Evolutionary conservation across 2,329 filamentous ascomycete genomes (phyloP), one percentile per base, ranked within the genome.

Genomic region (Ceratocystis ficicola): DNA sequence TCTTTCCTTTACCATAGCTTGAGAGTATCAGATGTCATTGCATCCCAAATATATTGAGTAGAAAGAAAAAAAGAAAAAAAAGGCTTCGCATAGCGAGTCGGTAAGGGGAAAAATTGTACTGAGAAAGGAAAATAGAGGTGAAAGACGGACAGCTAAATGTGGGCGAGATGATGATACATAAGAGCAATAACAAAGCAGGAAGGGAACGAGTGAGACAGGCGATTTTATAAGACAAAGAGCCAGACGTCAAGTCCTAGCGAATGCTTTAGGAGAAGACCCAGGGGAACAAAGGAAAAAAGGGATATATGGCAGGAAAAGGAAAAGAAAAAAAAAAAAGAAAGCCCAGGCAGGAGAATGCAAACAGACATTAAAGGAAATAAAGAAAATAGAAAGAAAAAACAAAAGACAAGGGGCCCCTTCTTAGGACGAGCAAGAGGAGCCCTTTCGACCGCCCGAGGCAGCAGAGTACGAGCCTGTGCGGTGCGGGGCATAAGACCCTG

Each of bases 31-130:
- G 46, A 50, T 50, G 50, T 55, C 50, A 12, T 25, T 25, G 20
- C 52, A 57, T 57, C 50, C 50, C 22, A n/a, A 17, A 30, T 57
- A 57, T 57, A 57, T 57, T 57, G 25, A 32, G 32, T 30, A 57
- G 8, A n/a, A 30, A 25, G 5, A 55, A 4, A 30, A 30, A 15
- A 30, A 20, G n/a, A 17, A 48, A 48, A 48, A 6, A 48, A 20
- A 50, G 25, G 7, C 5, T 6, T 50, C n/a, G 46, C 46, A 25
- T 50, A 20, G 46, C 46, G n/a, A 22, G 22, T 8, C n/a, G 5
- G 36, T 12, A 8, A 41, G 36, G 10, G 7, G 20, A 17, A 50
- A 57, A 22, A 57, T 22, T 57, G 52, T 57, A 57, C 52, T 57
- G 25, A 57, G 52, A 57, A 57, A 57, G 30, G 4, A 30, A 57